Conservation (phyloP, 352 stramenopile species). For the Phytophthora podocarpi region DNA sequence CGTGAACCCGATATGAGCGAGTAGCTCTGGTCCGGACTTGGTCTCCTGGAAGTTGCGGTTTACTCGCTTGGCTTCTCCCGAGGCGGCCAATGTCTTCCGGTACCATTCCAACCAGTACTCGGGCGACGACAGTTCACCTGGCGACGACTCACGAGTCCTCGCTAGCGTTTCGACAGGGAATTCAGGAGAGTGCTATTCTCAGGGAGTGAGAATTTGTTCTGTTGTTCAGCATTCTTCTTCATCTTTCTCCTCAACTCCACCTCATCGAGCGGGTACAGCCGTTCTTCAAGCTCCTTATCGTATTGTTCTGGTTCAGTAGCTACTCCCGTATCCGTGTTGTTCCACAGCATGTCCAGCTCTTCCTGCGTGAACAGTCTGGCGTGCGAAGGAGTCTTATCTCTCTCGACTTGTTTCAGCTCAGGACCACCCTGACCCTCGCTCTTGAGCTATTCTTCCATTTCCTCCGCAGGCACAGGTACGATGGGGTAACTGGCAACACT, state of each 20-base stretch:
- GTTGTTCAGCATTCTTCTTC: not conserved
- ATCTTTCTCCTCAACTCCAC: not conserved
- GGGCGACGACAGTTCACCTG: not conserved
- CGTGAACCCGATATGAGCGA: too few species aligned
- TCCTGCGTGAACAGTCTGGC: not conserved
- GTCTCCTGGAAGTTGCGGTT: not conserved
- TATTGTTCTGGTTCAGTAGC: not conserved
- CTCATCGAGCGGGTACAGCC: slow-evolving; percentile 2
- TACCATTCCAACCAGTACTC: not conserved
- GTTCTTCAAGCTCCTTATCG: not conserved
- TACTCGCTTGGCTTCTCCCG: not conserved
- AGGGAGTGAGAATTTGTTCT: not conserved
- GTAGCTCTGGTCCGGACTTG: too few species aligned
- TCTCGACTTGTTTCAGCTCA: not conserved
- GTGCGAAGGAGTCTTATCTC: not conserved
- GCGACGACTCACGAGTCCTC: not conserved
- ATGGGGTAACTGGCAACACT: too few species aligned
- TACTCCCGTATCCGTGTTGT: too few species aligned
- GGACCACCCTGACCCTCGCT: too few species aligned
- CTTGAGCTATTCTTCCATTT: too few species aligned
- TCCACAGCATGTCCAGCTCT: not conserved
- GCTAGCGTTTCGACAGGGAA: not conserved
- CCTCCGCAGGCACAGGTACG: too few species aligned
- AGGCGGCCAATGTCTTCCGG: not conserved
- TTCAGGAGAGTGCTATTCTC: not conserved